Evolutionary conservation across 306 rosid species (phyloP).

Genomic region (Carpinus fangiana): DNA sequence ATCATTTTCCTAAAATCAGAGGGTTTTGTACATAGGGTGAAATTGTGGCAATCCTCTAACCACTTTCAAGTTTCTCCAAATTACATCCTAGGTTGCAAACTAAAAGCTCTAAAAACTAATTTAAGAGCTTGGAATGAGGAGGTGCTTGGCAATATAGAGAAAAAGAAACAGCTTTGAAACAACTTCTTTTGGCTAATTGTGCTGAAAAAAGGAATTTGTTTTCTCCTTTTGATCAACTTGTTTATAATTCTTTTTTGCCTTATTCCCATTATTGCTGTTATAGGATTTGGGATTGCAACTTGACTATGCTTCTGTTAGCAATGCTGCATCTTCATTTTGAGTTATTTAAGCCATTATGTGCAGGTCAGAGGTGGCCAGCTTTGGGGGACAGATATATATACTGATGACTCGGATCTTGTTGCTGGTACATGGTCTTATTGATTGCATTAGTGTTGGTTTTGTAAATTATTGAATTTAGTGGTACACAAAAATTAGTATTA

Average conservation of each 20-base stretch:
- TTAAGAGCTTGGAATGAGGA: too few species aligned
- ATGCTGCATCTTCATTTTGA: conserved; percentile 17
- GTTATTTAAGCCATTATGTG: conserved; percentile 29
- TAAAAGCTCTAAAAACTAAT: too few species aligned
- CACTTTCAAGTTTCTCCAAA: too few species aligned
- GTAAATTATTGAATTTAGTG: conserved; percentile 14
- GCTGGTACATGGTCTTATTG: conserved; percentile 62
- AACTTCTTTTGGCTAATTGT: not conserved
- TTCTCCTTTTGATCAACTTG: conserved; percentile 20
- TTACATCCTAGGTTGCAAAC: too few species aligned
- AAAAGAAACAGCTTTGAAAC: too few species aligned
- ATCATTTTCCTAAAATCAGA: too few species aligned
- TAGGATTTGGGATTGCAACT: conserved; percentile 6
- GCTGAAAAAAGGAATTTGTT: not conserved
- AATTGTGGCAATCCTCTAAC: too few species aligned
- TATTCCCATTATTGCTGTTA: not conserved
- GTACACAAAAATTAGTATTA: conserved; percentile 24
- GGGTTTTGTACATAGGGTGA: too few species aligned
- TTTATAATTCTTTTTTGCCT: conserved; percentile 14
- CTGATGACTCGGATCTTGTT: conserved; percentile 94
- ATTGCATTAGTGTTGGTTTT: not conserved
- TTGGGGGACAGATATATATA: conserved; percentile 98
- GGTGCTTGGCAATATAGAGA: too few species aligned
- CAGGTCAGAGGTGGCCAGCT: conserved; percentile 97
- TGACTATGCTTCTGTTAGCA: conserved; percentile 1